Conservation (phyloP, 371 early-diverging fungal species). For the Circinella minor region DNA sequence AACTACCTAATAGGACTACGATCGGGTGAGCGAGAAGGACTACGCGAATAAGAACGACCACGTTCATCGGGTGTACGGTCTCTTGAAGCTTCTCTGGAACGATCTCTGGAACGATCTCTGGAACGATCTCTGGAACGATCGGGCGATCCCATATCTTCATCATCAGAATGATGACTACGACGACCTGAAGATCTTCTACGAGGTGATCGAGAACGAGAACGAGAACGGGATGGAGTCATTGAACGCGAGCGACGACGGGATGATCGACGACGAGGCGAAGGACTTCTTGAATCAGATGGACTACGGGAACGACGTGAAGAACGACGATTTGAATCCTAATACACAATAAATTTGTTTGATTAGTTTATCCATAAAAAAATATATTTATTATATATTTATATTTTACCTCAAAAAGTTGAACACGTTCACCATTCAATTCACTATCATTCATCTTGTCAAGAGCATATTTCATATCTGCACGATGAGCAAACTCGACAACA, state of each 20-base stretch:
- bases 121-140: constrained; percentile 4
- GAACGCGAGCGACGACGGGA: constrained; percentile 30
- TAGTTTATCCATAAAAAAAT: neutral
- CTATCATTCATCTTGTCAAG: constrained; percentile 84
- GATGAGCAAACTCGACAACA: constrained; percentile 87
- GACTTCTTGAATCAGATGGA: constrained; percentile 43
- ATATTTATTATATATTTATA: neutral
- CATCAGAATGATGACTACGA: constrained; percentile 34
- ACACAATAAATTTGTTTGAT: neutral
- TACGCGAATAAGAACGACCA: constrained; percentile 36
- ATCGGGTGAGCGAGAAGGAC: constrained; percentile 56
- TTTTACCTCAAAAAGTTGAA: constrained; percentile 80
- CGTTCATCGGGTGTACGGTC: constrained; percentile 9
- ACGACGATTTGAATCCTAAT: constrained; percentile 47
- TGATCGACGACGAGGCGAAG: constrained; percentile 45
- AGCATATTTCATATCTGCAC: constrained; percentile 86
- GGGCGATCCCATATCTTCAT: constrained; percentile 12
- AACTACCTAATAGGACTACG: constrained; percentile 30
- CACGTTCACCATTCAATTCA: constrained; percentile 82
- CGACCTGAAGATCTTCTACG: constrained; percentile 33
- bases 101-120: neutral
- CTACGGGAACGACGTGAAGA: constrained; percentile 39
- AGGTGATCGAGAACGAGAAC: constrained; percentile 45
- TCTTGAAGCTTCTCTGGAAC: neutral
- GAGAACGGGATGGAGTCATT: constrained; percentile 16